Evolutionary conservation across 345 rosid genomes (phyloP), one percentile per base, ranked within the genome.

Genomic region (Corchorus capsularis): DNA sequence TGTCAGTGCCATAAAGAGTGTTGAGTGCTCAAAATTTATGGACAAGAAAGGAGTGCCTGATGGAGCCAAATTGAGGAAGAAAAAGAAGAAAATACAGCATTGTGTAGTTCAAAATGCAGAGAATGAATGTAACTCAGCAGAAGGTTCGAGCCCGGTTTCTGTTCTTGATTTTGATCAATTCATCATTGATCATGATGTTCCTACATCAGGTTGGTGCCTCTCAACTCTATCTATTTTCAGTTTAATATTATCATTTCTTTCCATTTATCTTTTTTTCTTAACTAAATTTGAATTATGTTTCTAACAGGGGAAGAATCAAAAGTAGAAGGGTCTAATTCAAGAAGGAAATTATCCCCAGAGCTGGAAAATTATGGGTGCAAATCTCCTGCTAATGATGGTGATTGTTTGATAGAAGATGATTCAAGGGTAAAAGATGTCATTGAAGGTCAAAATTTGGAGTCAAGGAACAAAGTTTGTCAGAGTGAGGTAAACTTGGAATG

Each of bases 61-160:
- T 59, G 82, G 71, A 71, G 74, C 71, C 43, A 76, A 47, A 60
- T 20, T 68, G 62, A 79, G 72, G 27, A 87, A 67, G 73, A 86
- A 79, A 71, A 84, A 69, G 78, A 75, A 52, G 67, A 76, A 46
- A 14, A 12, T 13, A 35, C 56, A 50, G 3, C 37, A 46, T 14
- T 8, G 16, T 12, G 39, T 19, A 49, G 62, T 66, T 67, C 56
- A 74, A 32, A 50, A 72, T 32, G 79, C 83, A 37, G 94, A 89
- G 46, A 76, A 74, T 37, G 88, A 77, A 68, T 80, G 85, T 83
- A 85, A 84, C 80, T 72, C 92, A 14, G 85, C 91, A 14, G 85
- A 92, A 79, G 90, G 90, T 52, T 87, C 86, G 4, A 94, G 97
- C 84, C 98, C 97, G 16, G 93, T 94, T 83, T 94, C 96, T 2